Base-by-base conservation (phyloP, 495 filamentous ascomycete species). In the Lepraria neglecta region DNA sequence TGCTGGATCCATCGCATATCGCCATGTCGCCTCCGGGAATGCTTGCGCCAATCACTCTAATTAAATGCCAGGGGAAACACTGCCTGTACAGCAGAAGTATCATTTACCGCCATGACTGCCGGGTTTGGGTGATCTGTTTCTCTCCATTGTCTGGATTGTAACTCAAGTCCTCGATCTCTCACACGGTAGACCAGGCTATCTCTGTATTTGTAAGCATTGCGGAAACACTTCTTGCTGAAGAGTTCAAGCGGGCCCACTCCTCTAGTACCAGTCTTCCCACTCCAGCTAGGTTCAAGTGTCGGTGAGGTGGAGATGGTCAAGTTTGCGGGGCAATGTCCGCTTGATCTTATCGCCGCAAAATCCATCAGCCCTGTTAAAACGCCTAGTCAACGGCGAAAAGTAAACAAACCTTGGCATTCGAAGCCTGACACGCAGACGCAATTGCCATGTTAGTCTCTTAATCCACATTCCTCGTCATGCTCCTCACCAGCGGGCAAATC, bases 401-500 rank as follows among this genome's bases (percentile, higher is more conserved):
- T 56, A 56, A 40, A 40, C 53, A 43, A 56, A 56, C 33, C 33
- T 38, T 56, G 53, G 53, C 53, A 11, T 14, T n/a, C 28, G 28
- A 10, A n/a, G 14, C 15, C 10, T 6, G 1, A 54, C 21, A 12
- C 17, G 3, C 27, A 48, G 46, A 19, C 17, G 0, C 4, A 27
- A 28, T 50, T 24, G 3, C 31, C 3, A 52, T 33, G 48, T 19
- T 24, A 30, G 9, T 17, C 5, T 17, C 48, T 15, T 52, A n/a
- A n/a, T 3, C 6, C 6, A 31, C 28, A 14, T 31, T 31, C 9
- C 35, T n/a, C 21, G 31, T 17, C 35, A 69, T 69, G 67, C 62
- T 69, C 35, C 56, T 69, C 19, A 67, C 67, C 43, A 67, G 67
- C 38, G 31, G 67, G 44, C 67, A 69, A 24, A 69, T 69, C 2